Evolutionary conservation across 345 rosid species (phyloP), one percentile per base, ranked within the genome.

Genomic region (Luvunga scandens): DNA sequence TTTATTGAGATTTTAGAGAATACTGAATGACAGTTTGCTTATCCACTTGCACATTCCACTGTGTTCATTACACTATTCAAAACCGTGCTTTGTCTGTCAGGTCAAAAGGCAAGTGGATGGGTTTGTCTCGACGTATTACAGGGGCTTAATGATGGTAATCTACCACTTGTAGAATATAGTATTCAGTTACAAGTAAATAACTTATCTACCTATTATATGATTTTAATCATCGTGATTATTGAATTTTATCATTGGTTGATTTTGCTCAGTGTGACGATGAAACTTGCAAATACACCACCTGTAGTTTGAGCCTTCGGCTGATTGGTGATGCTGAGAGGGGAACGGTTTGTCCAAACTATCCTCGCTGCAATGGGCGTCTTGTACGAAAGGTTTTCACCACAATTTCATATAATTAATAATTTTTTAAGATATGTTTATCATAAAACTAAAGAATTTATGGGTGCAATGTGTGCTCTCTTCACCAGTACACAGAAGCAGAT

Each of bases 271-370:
- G 99, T 78, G 99, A 96, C 28, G 99, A 96, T 68, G 99, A 94
- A 83, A 89, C 95, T 66, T 96, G 99, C 88, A 89, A 92, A 84
- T 88, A 87, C 82, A 87, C 92, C 0, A 92, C 99, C 2, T 87
- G 97, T 7, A 76, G 92, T 72, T 84, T 89, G 71, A 94, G 82
- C 85, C 77, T 88, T 78, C 90, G 87, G 72, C 78, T 94, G 80
- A 61, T 94, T 7, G 97, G 98, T 66, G 98, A 92, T 76, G 87
- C 91, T 25, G 99, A 94, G 78, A 87, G 85, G n/a, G 99, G 99
- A 72, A 96, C 99, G n/a, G 92, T 91, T 79, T 96, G 99, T 83
- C 95, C 98, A 33, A 93, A 89, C 81, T 91, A 96, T 82, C 99
- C 99, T 39, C 92, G 89, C 70, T 96, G 99, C 72, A 89, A 88